Evolutionary conservation across 768 basidiomycete genomes (phyloP).

Genomic region (Vishniacozyma victoriae): DNA sequence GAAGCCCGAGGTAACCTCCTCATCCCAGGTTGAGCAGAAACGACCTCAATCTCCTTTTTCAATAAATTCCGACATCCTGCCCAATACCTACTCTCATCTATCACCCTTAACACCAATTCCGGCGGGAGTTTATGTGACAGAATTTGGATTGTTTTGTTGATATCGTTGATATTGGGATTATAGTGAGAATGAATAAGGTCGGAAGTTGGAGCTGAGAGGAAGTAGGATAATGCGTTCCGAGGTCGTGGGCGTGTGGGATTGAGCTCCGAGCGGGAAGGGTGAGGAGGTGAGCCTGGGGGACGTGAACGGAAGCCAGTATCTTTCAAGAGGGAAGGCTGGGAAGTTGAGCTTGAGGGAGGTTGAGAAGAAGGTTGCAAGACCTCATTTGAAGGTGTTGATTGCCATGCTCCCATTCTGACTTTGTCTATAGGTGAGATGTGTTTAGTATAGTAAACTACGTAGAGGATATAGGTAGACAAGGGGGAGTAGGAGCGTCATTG

Average conservation of each 20-base stretch:
- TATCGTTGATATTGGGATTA: constrained; percentile 5
- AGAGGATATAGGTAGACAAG: no score
- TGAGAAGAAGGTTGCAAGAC: not conserved
- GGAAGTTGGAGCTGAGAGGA: constrained; percentile 9
- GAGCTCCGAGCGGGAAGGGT: constrained; percentile 2
- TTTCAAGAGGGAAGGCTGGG: no score
- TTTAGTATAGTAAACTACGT: no score
- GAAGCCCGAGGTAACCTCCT: not conserved
- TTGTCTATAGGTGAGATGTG: no score
- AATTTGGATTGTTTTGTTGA: constrained; percentile 4
- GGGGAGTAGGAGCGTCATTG: no score
- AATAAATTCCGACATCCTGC: constrained; percentile 5
- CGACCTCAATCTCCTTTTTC: constrained; percentile 12
- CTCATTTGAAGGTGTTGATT: no score
- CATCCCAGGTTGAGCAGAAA: constrained; percentile 2
- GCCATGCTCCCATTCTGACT: no score
- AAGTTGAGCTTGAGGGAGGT: not conserved
- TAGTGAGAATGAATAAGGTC: constrained; percentile 19
- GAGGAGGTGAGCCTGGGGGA: not conserved
- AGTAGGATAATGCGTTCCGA: constrained; percentile 21
- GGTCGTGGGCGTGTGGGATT: not conserved
- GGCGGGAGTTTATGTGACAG: constrained; percentile 11
- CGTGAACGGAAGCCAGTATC: no score
- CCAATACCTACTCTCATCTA: constrained; percentile 28
- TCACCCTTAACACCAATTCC: constrained; percentile 20